Evolutionary conservation across 2,329 filamentous ascomycete genomes (phyloP), one percentile per base, ranked within the genome.

Genomic region (Monosporascus sp.): DNA sequence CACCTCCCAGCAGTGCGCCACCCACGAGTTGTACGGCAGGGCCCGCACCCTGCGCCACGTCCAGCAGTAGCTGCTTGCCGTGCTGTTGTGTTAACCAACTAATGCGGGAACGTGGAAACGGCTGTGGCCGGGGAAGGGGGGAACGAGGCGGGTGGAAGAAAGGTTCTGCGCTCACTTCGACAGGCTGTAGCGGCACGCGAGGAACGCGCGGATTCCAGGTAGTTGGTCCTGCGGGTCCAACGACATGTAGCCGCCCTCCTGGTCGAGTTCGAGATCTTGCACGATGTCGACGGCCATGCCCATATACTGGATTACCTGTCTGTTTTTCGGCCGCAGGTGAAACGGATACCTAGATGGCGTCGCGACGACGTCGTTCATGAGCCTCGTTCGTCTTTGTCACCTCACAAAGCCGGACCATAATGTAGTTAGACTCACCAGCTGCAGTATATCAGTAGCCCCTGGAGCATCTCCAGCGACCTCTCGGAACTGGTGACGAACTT

Each of bases 401-500:
- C 31, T 4, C 31, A 35, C 31, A 14, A 35, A 35, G 9, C 31
- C 31, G 31, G 31, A 14, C 9, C 31, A 14, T 14, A 35, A 35
- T 35, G 22, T 11, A 27, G 43, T 15, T 18, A 20, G 5, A 55
- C 70, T 58, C 65, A 84, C 82, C 82, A 85, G 18, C 75, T 70
- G 48, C 78, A 75, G 55, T 84, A 84, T 6, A 84, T 73, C 25
- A 84, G 66, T 20, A 84, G 65, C 3, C 81, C 81, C 56, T 82
- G 78, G 1, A 85, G 63, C 17, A 84, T 58, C 58, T 85, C 80
- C 22, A 84, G 54, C 14, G 72, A 81, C 52, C 79, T 75, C 68
- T 85, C 81, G 0, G 81, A 80, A 3, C 76, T 74, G 0, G 81
- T 72, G 1, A 85, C 77, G 41, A 81, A 77, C 62, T 80, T 83